Conservation (phyloP, 2,329 filamentous ascomycete species). For the Colletotrichum noveboracense region DNA sequence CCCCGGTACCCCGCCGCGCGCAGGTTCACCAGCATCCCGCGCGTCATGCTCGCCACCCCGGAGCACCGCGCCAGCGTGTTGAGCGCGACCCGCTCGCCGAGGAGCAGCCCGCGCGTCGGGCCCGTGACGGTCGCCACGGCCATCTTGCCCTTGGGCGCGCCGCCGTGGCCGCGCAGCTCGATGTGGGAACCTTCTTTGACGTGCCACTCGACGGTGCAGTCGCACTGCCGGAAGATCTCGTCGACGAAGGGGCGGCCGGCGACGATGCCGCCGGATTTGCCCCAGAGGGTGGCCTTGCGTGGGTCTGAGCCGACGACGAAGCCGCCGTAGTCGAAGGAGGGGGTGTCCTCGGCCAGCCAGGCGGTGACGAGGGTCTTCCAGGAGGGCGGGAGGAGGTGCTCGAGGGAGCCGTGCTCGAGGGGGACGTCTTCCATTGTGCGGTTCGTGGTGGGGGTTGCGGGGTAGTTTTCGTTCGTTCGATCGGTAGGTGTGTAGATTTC, state of each 20-base stretch:
- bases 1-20: conserved; percentile 77
- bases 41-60: conserved; percentile 79
- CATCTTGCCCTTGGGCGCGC: conserved; percentile 47
- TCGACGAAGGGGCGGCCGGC: conserved; percentile 95
- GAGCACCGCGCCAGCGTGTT: conserved; percentile 92
- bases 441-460: neutral
- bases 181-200: conserved; percentile 76
- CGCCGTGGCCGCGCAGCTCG: conserved; percentile 55
- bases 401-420: conserved; percentile 46
- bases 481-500: neutral
- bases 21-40: conserved; percentile 59
- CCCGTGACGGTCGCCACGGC: conserved; percentile 83
- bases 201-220: conserved; percentile 92
- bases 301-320: conserved; percentile 85
- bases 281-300: conserved; percentile 70
- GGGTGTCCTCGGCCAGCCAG: conserved; percentile 96
- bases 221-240: conserved; percentile 89
- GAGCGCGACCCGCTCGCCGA: conserved; percentile 92
- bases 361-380: conserved; percentile 81
- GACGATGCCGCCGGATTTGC: conserved; percentile 78
- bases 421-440: conserved; percentile 17
- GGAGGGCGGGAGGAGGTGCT: conserved; percentile 80
- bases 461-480: neutral
- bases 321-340: conserved; percentile 95
- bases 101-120: conserved; percentile 78